Evolutionary conservation across 1,139 yeast genomes (phyloP), one percentile per base, ranked within the genome.

Genomic region (Nakaseomyces delphensis): DNA sequence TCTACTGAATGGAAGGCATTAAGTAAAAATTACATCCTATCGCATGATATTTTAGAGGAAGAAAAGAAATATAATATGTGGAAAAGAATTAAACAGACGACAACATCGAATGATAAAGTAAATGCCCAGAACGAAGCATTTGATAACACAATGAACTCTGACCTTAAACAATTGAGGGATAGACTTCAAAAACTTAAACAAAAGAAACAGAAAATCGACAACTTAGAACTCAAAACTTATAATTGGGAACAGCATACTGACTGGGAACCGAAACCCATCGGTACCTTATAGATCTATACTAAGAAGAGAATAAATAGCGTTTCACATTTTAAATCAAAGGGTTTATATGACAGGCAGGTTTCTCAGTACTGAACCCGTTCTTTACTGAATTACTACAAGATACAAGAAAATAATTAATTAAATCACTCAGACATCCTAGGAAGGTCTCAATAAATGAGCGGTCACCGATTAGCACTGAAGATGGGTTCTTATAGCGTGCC

Each of bases 401-500:
- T n/a, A n/a, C n/a, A 11, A 27, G 30, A 14, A 30, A 14, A 30
- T 16, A 13, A 30, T 41, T 28, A 43, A 29, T 31, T 31, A 43
- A 48, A 51, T 47, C 59, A 67, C 69, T 73, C 77, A 72, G 77
- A 73, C 77, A 71, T 73, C 77, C 77, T 69, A 69, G 77, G 77
- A 73, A 72, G 77, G 74, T 69, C 73, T 60, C 64, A 48, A 47
- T 37, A 39, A 48, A 51, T 52, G 67, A 69, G 75, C 91, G 89
- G 89, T 81, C 89, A 81, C 87, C 70, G 86, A 66, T 41, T 50
- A 77, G 75, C 74, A 78, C 83, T 57, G 66, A 74, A 75, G 79
- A 75, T 78, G 84, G 87, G 89, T 81, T 81, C 86, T 69, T 64
- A 62, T 67, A 42, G 70, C 74, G 87, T 79, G 76, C 73, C 77